These are phyloP conservation scores for Galerina marginata DNA, from an alignment of 768 basidiomycete genomes.

Conservation along the genomic window DNA sequence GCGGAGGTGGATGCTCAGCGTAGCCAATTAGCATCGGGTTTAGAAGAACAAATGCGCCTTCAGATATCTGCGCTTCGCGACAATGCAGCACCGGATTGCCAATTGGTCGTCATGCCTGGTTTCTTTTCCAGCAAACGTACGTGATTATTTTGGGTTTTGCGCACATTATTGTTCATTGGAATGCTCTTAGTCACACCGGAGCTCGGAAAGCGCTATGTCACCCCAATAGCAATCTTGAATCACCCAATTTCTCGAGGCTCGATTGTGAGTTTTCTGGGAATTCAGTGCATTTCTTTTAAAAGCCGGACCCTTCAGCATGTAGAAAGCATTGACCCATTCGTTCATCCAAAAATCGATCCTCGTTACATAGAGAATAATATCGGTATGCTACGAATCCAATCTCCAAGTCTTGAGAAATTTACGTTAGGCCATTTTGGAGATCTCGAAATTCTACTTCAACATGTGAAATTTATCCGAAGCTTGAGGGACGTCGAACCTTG, in stretches of 20 bases:
- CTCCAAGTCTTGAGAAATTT: neutral
- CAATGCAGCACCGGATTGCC: constrained; percentile 29
- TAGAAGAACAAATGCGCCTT: constrained; percentile 45
- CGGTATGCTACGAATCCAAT: constrained; percentile 29
- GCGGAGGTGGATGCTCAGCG: constrained; percentile 27
- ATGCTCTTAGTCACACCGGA: constrained; percentile 33
- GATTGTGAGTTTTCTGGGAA: constrained; percentile 38
- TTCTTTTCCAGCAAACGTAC: constrained; percentile 20
- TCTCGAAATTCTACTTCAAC: constrained; percentile 36
- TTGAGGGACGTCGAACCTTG: constrained; percentile 32
- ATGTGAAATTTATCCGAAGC: constrained; percentile 35
- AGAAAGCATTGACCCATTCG: constrained; percentile 34
- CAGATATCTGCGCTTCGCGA: constrained; percentile 36
- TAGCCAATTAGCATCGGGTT: constrained; percentile 30
- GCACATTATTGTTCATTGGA: neutral
- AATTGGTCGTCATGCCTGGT: constrained; percentile 28
- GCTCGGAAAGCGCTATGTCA: constrained; percentile 47
- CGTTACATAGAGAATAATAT: constrained; percentile 45
- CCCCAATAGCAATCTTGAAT: constrained; percentile 40
- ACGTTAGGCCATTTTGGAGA: constrained; percentile 23
- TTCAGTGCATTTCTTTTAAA: neutral
- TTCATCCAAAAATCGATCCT: constrained; percentile 43
- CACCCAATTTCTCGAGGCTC: constrained; percentile 54
- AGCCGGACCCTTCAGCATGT: constrained; percentile 26
- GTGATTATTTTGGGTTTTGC: neutral